Conservation (phyloP, 176 grass and related monocot species). For the Oryza australiensis region DNA sequence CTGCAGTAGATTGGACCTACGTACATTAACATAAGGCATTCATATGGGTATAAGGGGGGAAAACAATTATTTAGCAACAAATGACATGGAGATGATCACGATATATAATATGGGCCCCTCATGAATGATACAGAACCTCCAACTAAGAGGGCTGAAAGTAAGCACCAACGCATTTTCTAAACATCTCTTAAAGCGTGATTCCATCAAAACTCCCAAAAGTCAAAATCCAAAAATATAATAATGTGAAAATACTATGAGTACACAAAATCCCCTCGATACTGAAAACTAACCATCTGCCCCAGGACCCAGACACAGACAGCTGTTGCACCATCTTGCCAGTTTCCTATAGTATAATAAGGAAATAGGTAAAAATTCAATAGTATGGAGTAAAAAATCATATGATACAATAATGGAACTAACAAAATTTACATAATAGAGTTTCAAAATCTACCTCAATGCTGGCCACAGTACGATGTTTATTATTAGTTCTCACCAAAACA, state of each 20-base stretch:
- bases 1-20: not conserved
- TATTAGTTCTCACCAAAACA: not conserved
- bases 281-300: slow-evolving; percentile 67
- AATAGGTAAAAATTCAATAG: not conserved
- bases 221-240: not conserved
- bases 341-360: slow-evolving; percentile 45
- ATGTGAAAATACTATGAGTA: not conserved
- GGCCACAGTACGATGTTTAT: not conserved
- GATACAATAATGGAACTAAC: not conserved
- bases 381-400: not conserved
- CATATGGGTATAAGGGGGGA: not conserved
- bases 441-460: not conserved
- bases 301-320: slow-evolving; percentile 92
- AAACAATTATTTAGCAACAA: too few relatives aligned
- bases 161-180: not conserved
- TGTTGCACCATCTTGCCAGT: slow-evolving; percentile 96
- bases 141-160: not conserved
- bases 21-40: not conserved
- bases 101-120: not conserved
- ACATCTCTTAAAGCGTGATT: not conserved
- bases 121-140: not conserved
- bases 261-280: not conserved
- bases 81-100: not conserved
- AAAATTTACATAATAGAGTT: not conserved
- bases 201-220: not conserved